Evolutionary conservation across 1,284 basidiomycete species (phyloP), one percentile per base, ranked within the genome.

Genomic region (Stygiomarasmius scandens): DNA sequence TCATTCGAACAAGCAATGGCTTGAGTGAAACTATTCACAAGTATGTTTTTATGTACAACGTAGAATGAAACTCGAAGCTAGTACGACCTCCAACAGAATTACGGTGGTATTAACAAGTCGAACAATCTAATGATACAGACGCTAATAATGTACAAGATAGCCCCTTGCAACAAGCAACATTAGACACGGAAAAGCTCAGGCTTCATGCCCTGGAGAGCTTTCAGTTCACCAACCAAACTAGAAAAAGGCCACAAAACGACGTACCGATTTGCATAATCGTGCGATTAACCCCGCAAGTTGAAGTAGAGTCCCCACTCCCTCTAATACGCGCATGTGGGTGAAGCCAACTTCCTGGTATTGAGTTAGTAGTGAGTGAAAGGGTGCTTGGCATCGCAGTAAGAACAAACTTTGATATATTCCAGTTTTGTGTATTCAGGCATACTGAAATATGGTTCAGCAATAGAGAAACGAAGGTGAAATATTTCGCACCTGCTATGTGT

Each of bases 271-370:
- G 74, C 95, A 97, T 36, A 98, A 78, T 38, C 96, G 84, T 19
- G 95, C 90, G 59, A 96, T 76, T 58, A 98, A 83, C 9, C 94
- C 96, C 22, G 92, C 90, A 14, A 99, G 85, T 72, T 99, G 97
- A 27, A 98, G 89, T 24, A 98, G 74, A 3, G 97, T 99, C 16
- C 94, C 93, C 5, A 99, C 96, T 43, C 97, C 97, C 76, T 99
- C 97, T 38, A 99, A 79, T 58, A 99, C 90, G 29, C 94, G 87
- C 97, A 99, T 99, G 72, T 99, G 97, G 12, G 96, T 97, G 77
- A 95, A 99, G 10, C 97, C 97, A 64, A 99, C 97, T 75, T 99
- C 96, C 94, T 96, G 63, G 14, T 23, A 29, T 27, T n/a, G 41
- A 34, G 46, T 36, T 19, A 56, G 62, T 19, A 56, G 54, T 53